These are phyloP conservation scores for Delphinella strobiligena DNA, from an alignment of 2,329 filamentous ascomycete species.

Conservation along the genomic window DNA sequence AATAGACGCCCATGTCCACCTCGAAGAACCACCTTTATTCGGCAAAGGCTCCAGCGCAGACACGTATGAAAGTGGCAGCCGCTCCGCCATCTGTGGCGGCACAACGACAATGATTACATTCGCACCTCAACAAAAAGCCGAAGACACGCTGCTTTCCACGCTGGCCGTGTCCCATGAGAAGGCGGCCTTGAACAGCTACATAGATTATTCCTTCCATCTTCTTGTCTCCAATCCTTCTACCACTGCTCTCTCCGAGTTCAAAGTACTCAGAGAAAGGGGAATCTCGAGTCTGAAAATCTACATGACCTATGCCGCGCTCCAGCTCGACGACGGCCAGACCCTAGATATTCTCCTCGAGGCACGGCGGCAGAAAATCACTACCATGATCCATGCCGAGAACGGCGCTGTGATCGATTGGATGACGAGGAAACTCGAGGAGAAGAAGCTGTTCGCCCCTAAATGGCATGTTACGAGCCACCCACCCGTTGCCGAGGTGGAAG, in stretches of 20 bases:
- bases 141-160: conserved; percentile 32
- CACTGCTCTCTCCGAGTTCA: conserved; percentile 23
- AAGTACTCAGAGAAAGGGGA: conserved; percentile 23
- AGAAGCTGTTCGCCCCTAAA: conserved; percentile 36
- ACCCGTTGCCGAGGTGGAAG: conserved; percentile 39
- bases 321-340: conserved; percentile 27
- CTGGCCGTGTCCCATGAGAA: conserved; percentile 31
- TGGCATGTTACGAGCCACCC: conserved; percentile 41
- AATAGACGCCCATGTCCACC: conserved; percentile 36
- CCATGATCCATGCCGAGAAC: conserved; percentile 46
- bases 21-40: conserved; percentile 33
- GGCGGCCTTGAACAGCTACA: conserved; percentile 33
- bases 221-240: conserved; percentile 26
- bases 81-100: conserved; percentile 35
- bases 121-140: conserved; percentile 33
- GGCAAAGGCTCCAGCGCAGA: conserved; percentile 29
- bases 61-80: conserved; percentile 29
- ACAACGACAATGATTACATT: conserved; percentile 39
- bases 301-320: conserved; percentile 28
- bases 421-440: conserved; percentile 39
- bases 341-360: conserved; percentile 26
- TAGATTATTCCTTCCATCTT: conserved; percentile 34
- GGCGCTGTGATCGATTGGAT: conserved; percentile 43
- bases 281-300: conserved; percentile 30
- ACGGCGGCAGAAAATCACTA: conserved; percentile 35